phyloP scores from a whole-genome alignment of 228 moss, liverwort and hornwort species.

The Sphagnum fallax region DNA sequence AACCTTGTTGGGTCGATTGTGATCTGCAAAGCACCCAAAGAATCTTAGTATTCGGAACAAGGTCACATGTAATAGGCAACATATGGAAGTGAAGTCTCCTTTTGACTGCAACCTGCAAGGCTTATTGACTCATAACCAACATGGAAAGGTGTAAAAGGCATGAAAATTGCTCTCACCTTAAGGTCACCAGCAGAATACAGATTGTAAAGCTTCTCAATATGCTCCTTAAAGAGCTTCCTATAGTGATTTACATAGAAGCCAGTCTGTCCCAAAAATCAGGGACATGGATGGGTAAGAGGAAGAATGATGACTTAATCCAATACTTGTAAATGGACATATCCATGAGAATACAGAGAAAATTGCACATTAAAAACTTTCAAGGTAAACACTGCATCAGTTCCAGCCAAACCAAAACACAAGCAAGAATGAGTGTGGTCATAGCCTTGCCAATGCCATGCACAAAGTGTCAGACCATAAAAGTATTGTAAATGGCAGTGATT shows the following conservation, averaged over 20 bases:
- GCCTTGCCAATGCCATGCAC: too few relatives aligned
- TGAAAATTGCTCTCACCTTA: conserved; percentile 31
- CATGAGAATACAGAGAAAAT: neutral
- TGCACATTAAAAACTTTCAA: neutral
- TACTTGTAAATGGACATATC: neutral
- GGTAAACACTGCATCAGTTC: too few relatives aligned
- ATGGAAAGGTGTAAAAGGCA: too few relatives aligned
- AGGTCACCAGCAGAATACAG: conserved; percentile 71
- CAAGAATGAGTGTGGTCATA: too few relatives aligned
- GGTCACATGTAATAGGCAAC: neutral
- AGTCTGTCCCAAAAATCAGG: conserved; percentile 26
- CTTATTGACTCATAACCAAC: neutral
- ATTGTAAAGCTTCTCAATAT: conserved; percentile 47
- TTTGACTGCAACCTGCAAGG: neutral
- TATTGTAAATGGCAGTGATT: too few relatives aligned
- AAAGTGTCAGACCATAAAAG: too few relatives aligned
- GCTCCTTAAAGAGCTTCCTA: conserved; percentile 54
- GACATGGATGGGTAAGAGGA: neutral
- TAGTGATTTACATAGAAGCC: conserved; percentile 77
- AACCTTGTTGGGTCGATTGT: conserved; percentile 72
- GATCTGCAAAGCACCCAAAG: conserved; percentile 29
- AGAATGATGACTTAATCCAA: neutral
- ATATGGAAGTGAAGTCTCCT: neutral
- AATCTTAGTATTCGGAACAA: neutral
- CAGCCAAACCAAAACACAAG: too few relatives aligned